These are phyloP conservation scores for Salix exigua DNA, from an alignment of 345 rosid genomes.

Conservation along the genomic window DNA sequence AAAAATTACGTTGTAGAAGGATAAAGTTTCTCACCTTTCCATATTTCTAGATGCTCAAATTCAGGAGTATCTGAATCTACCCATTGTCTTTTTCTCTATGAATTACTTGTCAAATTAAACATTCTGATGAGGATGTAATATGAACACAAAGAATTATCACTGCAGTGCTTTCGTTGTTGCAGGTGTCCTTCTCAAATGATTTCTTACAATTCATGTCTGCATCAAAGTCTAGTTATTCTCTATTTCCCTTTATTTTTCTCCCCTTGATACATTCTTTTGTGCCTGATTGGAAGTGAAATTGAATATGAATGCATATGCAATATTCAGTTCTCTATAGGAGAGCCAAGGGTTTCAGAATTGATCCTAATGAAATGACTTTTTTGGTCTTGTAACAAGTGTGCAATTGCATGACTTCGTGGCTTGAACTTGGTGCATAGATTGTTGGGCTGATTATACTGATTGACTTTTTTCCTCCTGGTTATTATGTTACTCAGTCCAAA, in stretches of 20 bases:
- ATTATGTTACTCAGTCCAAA: not conserved
- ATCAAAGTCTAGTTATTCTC: not conserved
- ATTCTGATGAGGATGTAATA: not conserved
- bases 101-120: not conserved
- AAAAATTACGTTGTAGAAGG: not conserved
- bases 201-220: not conserved
- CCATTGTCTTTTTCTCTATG: not conserved
- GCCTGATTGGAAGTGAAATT: not conserved
- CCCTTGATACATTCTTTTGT: not conserved
- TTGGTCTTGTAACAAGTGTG: not conserved
- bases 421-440: not conserved
- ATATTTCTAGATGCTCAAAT: not conserved
- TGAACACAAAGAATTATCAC: not conserved
- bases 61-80: not conserved
- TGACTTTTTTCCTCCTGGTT: not conserved
- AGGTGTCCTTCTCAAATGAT: not conserved
- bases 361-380: not conserved
- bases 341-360: not conserved
- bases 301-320: not conserved
- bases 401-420: not conserved
- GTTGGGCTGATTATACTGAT: not conserved
- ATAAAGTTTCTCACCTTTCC: not conserved
- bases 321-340: not conserved
- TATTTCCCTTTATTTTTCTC: not conserved
- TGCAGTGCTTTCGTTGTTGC: not conserved